These are phyloP conservation scores for Coemansia brasiliensis DNA, from an alignment of 192 early-diverging fungal genomes.

Conservation along the genomic window DNA sequence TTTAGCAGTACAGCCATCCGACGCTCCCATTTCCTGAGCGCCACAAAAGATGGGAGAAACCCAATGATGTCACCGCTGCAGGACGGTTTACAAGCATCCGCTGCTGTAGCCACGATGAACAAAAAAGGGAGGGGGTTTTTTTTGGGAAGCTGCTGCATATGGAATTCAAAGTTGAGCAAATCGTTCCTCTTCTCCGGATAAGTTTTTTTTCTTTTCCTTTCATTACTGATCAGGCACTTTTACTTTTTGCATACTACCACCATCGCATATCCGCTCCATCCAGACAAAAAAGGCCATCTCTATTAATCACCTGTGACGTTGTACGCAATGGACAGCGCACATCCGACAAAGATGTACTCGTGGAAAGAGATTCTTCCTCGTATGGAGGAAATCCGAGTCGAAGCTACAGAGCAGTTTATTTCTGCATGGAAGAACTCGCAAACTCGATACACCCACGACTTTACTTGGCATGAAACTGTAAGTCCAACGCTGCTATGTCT, in stretches of 20 bases:
- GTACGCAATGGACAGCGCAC: conserved; percentile 18
- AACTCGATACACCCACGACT: conserved; percentile 23
- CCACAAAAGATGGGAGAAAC: not conserved
- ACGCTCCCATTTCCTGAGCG: not conserved
- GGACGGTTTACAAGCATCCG: conserved; percentile 4
- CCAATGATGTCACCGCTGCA: conserved; percentile 10
- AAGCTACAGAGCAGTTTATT: conserved; percentile 53
- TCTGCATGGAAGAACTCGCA: conserved; percentile 39
- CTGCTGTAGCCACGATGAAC: conserved; percentile 3
- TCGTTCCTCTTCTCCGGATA: too few relatives aligned
- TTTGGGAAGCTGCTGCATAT: conserved; percentile 8
- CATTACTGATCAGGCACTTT: not conserved
- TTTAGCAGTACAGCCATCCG: not conserved
- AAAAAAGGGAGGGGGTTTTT: not conserved
- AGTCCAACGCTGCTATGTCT: conserved; percentile 2
- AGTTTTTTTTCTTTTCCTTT: conserved; percentile 3
- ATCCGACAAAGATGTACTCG: conserved; percentile 27
- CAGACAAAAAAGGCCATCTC: conserved; percentile 2
- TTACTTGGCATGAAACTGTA: conserved; percentile 58
- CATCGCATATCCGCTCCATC: not conserved
- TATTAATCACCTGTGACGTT: not conserved
- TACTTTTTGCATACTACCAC: not conserved
- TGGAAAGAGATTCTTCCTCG: conserved; percentile 53
- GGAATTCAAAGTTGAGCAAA: not conserved
- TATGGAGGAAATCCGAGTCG: conserved; percentile 53